These are phyloP conservation scores for Paspalum notatum DNA, from an alignment of 176 grass and related monocot species.

Conservation along the genomic window DNA sequence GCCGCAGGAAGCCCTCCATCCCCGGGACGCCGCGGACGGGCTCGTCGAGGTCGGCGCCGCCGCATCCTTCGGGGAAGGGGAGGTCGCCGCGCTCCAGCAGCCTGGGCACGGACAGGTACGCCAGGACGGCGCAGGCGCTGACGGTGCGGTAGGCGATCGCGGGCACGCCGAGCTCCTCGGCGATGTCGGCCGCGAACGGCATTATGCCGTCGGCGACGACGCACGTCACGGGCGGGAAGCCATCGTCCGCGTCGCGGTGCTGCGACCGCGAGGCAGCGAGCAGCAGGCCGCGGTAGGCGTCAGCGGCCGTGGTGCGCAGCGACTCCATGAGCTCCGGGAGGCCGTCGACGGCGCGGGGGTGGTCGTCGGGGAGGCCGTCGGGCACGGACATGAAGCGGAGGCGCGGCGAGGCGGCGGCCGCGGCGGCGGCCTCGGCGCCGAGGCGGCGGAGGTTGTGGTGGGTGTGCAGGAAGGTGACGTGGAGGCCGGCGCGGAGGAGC, in stretches of 20 bases:
- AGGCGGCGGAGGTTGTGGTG: slow-evolving; percentile 43
- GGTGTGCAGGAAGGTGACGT: slow-evolving; percentile 63
- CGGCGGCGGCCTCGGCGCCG: background rate
- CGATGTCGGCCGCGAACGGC: slow-evolving; percentile 43
- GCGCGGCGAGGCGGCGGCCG: slow-evolving; percentile 24
- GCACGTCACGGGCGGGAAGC: slow-evolving; percentile 40
- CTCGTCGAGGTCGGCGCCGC: slow-evolving; percentile 27
- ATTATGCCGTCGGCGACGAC: slow-evolving; percentile 35
- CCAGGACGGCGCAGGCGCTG: slow-evolving; percentile 29
- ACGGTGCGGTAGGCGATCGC: slow-evolving; percentile 9
- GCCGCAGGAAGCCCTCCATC: slow-evolving; percentile 45
- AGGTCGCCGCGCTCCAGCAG: slow-evolving; percentile 36
- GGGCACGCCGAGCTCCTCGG: slow-evolving; percentile 37
- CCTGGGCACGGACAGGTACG: slow-evolving; percentile 44
- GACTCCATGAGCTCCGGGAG: slow-evolving; percentile 18
- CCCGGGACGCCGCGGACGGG: slow-evolving; percentile 41
- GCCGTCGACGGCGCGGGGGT: slow-evolving; percentile 29
- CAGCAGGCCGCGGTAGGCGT: slow-evolving; percentile 39
- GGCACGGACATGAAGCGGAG: slow-evolving; percentile 55
- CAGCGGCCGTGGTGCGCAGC: background rate
- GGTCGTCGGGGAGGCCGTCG: slow-evolving; percentile 60
- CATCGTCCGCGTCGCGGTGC: background rate
- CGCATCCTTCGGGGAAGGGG: slow-evolving; percentile 29
- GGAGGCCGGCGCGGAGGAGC: slow-evolving; percentile 46
- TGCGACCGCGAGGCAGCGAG: background rate